Evolutionary conservation across 805 yeast species (phyloP).

Genomic region (Candida lessepsii): DNA sequence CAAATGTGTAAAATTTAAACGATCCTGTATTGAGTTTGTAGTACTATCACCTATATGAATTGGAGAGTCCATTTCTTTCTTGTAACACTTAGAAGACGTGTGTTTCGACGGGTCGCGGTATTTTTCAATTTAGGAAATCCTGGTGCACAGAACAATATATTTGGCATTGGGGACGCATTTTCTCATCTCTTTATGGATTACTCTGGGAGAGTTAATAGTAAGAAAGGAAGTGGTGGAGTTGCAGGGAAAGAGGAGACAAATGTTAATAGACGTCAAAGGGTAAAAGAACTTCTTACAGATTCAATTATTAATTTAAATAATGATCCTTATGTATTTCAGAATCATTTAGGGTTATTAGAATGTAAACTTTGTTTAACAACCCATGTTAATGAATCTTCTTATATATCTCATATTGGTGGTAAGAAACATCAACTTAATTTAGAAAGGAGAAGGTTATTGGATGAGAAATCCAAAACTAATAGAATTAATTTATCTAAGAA

Average conservation of each 20-base stretch:
- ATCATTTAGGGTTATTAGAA: slow-evolving; percentile 80
- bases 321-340: slow-evolving; percentile 83
- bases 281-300: slow-evolving; percentile 57
- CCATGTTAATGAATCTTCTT: slow-evolving; percentile 78
- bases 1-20: slow-evolving; percentile 36
- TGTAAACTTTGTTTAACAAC: slow-evolving; percentile 82
- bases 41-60: slow-evolving; percentile 41
- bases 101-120: slow-evolving; percentile 9
- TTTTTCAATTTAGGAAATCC: slow-evolving; percentile 1
- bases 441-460: slow-evolving; percentile 50
- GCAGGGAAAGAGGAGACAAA: slow-evolving; percentile 74
- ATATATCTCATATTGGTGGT: slow-evolving; percentile 81
- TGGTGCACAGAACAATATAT: too few species aligned
- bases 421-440: slow-evolving; percentile 76
- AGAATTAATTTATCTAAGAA: slow-evolving; percentile 13
- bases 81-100: slow-evolving; percentile 1
- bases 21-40: slow-evolving; percentile 36
- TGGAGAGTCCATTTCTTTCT: slow-evolving; percentile 39
- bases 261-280: slow-evolving; percentile 64
- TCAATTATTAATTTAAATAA: slow-evolving; percentile 51
- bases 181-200: slow-evolving; percentile 62
- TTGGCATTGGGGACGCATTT: neutral
- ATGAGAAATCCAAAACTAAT: slow-evolving; percentile 30
- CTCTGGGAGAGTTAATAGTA: slow-evolving; percentile 85
- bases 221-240: slow-evolving; percentile 87